Percentiles rank a stretch among this genome's conserved stretches.
These are phyloP conservation scores for Fusarium sp. DNA, from an alignment of 2,329 filamentous ascomycete genomes.

Conservation along the genomic window DNA sequence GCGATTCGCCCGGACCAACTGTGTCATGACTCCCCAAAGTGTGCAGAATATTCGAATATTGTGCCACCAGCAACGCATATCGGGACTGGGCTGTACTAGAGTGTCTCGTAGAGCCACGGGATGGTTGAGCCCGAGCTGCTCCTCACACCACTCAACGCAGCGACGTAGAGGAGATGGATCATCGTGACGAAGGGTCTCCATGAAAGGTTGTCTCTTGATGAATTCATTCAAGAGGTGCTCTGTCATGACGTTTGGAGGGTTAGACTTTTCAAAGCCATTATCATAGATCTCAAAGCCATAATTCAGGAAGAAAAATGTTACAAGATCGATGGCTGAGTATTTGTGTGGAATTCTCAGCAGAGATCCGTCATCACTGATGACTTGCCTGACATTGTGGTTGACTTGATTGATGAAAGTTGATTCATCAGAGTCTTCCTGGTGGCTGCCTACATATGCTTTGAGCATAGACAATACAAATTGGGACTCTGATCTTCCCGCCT, in stretches of 20 bases:
- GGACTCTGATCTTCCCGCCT: neutral
- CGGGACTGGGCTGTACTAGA: conserved; percentile 17
- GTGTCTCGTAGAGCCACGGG: conserved; percentile 34
- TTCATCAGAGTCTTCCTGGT: conserved; percentile 21
- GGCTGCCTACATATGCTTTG: conserved; percentile 32
- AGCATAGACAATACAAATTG: conserved; percentile 41
- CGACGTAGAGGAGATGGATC: conserved; percentile 24
- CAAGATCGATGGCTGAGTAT: conserved; percentile 42
- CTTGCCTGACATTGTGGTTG: conserved; percentile 13
- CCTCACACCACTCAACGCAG: conserved; percentile 43
- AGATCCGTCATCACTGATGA: conserved; percentile 22
- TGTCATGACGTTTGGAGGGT: conserved; percentile 15
- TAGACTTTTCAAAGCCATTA: conserved; percentile 14
- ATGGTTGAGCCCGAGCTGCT: conserved; percentile 32
- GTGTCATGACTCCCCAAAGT: conserved; percentile 42
- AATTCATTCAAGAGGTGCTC: conserved; percentile 42
- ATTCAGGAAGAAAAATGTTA: conserved; percentile 41
- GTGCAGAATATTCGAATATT: conserved; percentile 46
- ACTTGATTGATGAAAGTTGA: conserved; percentile 13
- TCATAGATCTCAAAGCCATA: conserved; percentile 43
- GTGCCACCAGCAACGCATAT: conserved; percentile 38
- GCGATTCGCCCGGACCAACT: conserved; percentile 22
- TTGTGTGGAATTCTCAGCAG: conserved; percentile 26
- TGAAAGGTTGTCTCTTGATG: conserved; percentile 40
- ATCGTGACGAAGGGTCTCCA: conserved; percentile 9